Evolutionary conservation across 441 rosid genomes (phyloP), one percentile per base, ranked within the genome.

Genomic region (Eruca vesicaria): DNA sequence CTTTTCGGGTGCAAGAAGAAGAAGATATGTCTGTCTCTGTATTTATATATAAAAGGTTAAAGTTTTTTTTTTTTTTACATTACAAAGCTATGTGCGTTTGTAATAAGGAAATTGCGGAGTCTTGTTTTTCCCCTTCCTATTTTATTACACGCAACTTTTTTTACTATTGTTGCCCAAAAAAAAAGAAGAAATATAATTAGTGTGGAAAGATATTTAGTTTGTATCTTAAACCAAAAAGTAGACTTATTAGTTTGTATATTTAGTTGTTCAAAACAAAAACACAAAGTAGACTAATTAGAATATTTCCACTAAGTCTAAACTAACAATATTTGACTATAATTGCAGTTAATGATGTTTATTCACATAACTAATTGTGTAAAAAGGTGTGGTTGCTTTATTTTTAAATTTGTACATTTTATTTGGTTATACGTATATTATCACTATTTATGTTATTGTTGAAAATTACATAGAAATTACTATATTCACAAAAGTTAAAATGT

Each of bases 21-120:
- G 78, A 82, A 79, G 79, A 75, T 82, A 82, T 82, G 72, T 73
- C 64, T 63, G 33, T 50, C 11, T 50, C 64, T 63, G 45, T 67
- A n/a, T 52, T 31, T 53, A 29, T 74, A 41, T 69, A 62, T 35
- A 15, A 35, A 19, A 7, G 52, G 33, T n/a, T 15, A 56, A 15
- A 9, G 3, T 50, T 58, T 41, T 41, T 69, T 43, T 45, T 45
- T n/a, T 12, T 23, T 33, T 67, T 26, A 35, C 45, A 31, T 20
- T 60, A 35, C 63, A 50, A 35, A 9, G 29, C 29, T 32, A 52
- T 52, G 41, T 32, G 21, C n/a, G 35, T 69, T 20, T 71, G 58
- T 77, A 77, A 65, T 77, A 77, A 65, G 66, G 14, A 70, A 64
- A 32, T 50, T 57, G 3, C 23, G 1, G 23, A 74, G 18, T 60